A percentile compares a stretch with the other conserved stretches of the same genome.
Conservation (phyloP, 257 asterid species). For the Solanum pimpinellifolium region DNA sequence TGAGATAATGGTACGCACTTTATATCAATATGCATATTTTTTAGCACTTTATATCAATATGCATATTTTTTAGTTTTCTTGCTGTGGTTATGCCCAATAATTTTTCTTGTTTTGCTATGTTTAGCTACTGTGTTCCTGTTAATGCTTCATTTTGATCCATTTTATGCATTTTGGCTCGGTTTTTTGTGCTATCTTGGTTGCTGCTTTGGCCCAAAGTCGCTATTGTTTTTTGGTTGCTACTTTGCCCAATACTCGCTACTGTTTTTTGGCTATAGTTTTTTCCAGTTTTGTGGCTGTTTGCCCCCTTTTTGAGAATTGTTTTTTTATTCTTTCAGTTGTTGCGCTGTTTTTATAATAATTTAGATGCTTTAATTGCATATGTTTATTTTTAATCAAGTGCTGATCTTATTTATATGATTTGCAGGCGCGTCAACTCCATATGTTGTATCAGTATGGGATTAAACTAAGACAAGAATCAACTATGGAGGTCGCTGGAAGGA, state of each 20-base stretch:
- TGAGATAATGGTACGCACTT: conserved; percentile 50
- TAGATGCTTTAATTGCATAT: not conserved
- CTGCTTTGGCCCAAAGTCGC: not conserved
- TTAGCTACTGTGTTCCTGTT: not conserved
- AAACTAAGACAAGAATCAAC: not conserved
- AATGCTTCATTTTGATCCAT: too few relatives aligned
- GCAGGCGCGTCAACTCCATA: not conserved
- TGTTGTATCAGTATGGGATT: not conserved
- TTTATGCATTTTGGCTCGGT: too few relatives aligned
- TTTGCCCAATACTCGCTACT: not conserved
- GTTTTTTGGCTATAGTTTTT: too few relatives aligned
- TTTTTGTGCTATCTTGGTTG: not conserved
- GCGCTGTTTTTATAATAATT: too few relatives aligned
- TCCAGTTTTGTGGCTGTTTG: not conserved
- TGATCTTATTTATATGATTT: not conserved
- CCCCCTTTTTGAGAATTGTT: too few relatives aligned
- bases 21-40: not conserved
- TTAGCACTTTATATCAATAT: not conserved
- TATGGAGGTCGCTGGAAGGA: not conserved
- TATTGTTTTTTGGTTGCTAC: not conserved
- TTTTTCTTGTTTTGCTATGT: not conserved
- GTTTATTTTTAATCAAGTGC: not conserved
- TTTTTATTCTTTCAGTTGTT: too few relatives aligned
- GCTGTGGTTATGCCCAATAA: not conserved
- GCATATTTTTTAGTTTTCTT: not conserved